Conservation (phyloP, 495 filamentous ascomycete genomes). For the Trichodelitschia bisporula region DNA sequence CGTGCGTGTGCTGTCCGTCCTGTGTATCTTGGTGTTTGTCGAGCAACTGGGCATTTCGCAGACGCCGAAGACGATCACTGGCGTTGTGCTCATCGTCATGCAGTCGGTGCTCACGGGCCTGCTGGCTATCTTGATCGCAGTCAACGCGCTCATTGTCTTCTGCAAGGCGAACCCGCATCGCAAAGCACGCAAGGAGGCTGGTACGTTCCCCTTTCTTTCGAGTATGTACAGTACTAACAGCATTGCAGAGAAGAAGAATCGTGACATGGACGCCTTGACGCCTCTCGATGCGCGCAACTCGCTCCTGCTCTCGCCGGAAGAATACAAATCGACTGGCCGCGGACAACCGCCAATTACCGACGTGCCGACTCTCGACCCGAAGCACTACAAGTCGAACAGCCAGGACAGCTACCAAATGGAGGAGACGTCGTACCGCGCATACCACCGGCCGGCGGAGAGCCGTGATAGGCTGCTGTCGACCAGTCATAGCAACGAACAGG, state of each 20-base stretch:
- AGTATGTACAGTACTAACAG: neutral
- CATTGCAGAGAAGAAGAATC: slow-evolving; percentile 48
- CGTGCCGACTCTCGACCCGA: too few relatives aligned
- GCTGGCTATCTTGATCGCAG: slow-evolving; percentile 70
- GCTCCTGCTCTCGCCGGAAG: slow-evolving; percentile 35
- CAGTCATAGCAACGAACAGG: too few relatives aligned
- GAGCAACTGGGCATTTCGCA: slow-evolving; percentile 77
- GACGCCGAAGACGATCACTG: slow-evolving; percentile 85
- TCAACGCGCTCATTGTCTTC: slow-evolving; percentile 66
- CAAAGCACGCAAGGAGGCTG: slow-evolving; percentile 60
- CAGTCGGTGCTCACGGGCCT: slow-evolving; percentile 65
- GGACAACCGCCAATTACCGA: too few relatives aligned
- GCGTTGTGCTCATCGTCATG: slow-evolving; percentile 69
- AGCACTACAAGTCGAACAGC: too few relatives aligned
- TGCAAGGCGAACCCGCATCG: slow-evolving; percentile 76
- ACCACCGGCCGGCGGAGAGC: too few relatives aligned
- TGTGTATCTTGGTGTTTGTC: slow-evolving; percentile 80
- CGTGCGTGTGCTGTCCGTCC: slow-evolving; percentile 78
- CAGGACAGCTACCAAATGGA: too few relatives aligned
- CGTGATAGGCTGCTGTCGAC: too few relatives aligned
- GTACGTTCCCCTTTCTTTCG: slow-evolving; percentile 24
- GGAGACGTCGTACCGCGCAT: too few relatives aligned
- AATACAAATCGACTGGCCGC: too few relatives aligned
- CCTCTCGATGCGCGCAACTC: slow-evolving; percentile 79
- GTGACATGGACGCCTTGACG: slow-evolving; percentile 68